phyloP scores from a whole-genome alignment of 2,329 filamentous ascomycete species.

The Colletotrichum filicis region DNA sequence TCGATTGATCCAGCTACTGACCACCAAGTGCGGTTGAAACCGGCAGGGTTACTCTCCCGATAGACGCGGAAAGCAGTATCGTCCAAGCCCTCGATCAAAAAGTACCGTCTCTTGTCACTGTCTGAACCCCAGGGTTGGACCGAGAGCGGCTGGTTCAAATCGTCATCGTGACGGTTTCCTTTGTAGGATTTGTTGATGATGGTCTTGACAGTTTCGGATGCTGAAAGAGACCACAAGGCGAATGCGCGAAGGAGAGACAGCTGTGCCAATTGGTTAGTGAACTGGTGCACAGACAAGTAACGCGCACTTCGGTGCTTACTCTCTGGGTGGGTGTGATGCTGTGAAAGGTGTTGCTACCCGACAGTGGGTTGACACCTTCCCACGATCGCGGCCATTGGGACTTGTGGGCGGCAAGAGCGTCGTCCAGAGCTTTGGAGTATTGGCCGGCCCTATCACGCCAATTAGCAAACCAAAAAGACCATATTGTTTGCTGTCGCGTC shows the following conservation, averaged over 20 bases:
- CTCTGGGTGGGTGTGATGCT: constrained; percentile 84
- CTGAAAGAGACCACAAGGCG: constrained; percentile 88
- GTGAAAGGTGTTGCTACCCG: constrained; percentile 82
- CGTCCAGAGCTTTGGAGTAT: constrained; percentile 92
- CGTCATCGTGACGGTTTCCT: constrained; percentile 82
- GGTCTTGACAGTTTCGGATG: constrained; percentile 83
- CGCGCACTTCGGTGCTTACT: constrained; percentile 60
- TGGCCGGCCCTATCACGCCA: constrained; percentile 78
- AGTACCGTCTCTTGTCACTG: constrained; percentile 92
- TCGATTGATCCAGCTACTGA: constrained; percentile 92
- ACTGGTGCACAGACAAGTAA: background rate
- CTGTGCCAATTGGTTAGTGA: constrained; percentile 56
- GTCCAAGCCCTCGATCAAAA: constrained; percentile 90
- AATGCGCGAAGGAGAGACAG: constrained; percentile 85
- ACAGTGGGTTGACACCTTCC: constrained; percentile 85
- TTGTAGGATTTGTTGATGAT: constrained; percentile 92
- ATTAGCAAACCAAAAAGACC: constrained; percentile 9
- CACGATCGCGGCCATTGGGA: constrained; percentile 89
- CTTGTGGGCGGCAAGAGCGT: constrained; percentile 86
- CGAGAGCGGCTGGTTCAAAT: constrained; percentile 85
- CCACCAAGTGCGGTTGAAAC: constrained; percentile 85
- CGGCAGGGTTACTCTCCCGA: constrained; percentile 87
- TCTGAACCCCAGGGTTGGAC: constrained; percentile 93
- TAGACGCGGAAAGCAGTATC: constrained; percentile 96
- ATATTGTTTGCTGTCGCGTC: background rate